These are phyloP conservation scores for Ettlia oleoabundans DNA, from an alignment of 139 green algal species.

Conservation along the genomic window DNA sequence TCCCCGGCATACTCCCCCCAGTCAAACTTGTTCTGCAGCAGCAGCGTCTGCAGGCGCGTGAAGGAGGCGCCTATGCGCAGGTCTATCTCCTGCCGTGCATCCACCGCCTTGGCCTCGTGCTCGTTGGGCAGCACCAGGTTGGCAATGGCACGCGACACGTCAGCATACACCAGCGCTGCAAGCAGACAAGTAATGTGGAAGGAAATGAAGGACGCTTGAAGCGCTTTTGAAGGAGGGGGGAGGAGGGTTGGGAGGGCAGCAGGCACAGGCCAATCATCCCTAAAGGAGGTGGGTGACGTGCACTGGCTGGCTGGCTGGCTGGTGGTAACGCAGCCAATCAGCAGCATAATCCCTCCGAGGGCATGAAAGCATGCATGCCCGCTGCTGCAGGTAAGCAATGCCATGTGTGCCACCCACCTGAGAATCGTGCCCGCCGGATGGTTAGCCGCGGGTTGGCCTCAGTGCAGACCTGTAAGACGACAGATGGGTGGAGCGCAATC, in stretches of 20 bases:
- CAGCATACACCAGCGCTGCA: constrained; percentile 72
- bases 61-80: constrained; percentile 95
- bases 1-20: constrained; percentile 45
- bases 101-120: constrained; percentile 86
- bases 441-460: constrained; percentile 71
- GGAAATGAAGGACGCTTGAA: no score
- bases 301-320: no score
- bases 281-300: no score
- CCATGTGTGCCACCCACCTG: constrained; percentile 40
- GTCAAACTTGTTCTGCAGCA: constrained; percentile 90
- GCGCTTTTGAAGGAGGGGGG: no score
- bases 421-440: constrained; percentile 90
- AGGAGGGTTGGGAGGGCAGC: background rate
- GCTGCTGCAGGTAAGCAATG: background rate
- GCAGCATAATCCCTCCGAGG: no score
- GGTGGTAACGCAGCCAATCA: no score
- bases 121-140: constrained; percentile 78
- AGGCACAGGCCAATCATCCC: background rate
- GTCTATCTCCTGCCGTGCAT: constrained; percentile 96
- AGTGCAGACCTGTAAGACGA: constrained; percentile 66
- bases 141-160: constrained; percentile 64
- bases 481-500: background rate
- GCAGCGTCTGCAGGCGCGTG: constrained; percentile 95
- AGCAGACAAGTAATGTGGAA: background rate
- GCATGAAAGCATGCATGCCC: no score